Evolutionary conservation across 1,284 basidiomycete species (phyloP).

Genomic region (Polyporus tsugae): DNA sequence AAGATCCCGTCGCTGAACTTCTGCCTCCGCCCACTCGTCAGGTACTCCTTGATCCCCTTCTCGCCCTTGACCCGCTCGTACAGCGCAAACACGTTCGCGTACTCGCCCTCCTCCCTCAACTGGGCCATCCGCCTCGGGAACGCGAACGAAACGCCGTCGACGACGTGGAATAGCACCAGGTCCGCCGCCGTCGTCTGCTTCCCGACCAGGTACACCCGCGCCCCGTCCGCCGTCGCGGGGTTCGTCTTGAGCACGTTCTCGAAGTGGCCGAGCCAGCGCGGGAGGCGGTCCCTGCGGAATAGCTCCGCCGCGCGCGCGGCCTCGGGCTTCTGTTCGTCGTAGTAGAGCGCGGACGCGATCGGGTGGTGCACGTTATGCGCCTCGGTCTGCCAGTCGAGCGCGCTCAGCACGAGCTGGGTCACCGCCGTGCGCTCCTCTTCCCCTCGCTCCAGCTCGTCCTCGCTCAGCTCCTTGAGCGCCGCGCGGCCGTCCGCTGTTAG

Average conservation of each 20-base stretch:
- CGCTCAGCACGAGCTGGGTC: conserved; percentile 53
- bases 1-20: conserved; percentile 53
- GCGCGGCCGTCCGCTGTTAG: conserved; percentile 33
- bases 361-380: conserved; percentile 50
- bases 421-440: conserved; percentile 43
- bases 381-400: conserved; percentile 54
- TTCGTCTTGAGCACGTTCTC: conserved; percentile 46
- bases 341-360: conserved; percentile 45
- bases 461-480: conserved; percentile 24
- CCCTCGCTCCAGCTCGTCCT: conserved; percentile 35
- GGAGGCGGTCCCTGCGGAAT: conserved; percentile 52
- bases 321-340: conserved; percentile 57
- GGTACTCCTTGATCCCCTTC: conserved; percentile 51
- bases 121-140: conserved; percentile 52
- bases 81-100: conserved; percentile 44
- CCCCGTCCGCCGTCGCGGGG: conserved; percentile 34
- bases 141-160: conserved; percentile 52
- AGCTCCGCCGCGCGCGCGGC: conserved; percentile 43
- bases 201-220: conserved; percentile 48
- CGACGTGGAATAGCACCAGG: conserved; percentile 54
- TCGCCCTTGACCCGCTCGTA: conserved; percentile 44
- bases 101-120: conserved; percentile 41
- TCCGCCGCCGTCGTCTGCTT: conserved; percentile 54
- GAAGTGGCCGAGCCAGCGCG: conserved; percentile 56
- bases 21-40: conserved; percentile 49